A percentile compares a stretch with the other conserved stretches of the same genome.
phyloP scores from a whole-genome alignment of 148 eudicot genomes.

The Camellia japonica region DNA sequence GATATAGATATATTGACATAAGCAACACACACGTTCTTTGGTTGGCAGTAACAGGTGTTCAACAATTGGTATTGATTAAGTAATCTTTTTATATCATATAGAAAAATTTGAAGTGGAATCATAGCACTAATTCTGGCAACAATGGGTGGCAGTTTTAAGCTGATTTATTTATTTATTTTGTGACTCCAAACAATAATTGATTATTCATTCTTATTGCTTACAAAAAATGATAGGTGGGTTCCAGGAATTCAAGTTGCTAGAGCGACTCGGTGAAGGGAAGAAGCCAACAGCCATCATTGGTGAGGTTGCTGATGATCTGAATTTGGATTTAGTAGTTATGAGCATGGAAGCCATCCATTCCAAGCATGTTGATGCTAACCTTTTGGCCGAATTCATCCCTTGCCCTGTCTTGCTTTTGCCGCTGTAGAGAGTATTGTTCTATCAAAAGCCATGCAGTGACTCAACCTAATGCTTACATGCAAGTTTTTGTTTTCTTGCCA shows the following conservation, averaged over 20 bases:
- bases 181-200: background rate
- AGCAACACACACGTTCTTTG: background rate
- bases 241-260: slow-evolving; percentile 70
- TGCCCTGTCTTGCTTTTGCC: slow-evolving; percentile 93
- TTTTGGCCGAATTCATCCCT: slow-evolving; percentile 90
- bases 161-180: background rate
- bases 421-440: slow-evolving; percentile 25
- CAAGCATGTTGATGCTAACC: slow-evolving; percentile 91
- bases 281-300: slow-evolving; percentile 83
- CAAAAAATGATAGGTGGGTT: slow-evolving; percentile 52
- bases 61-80: background rate
- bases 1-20: background rate
- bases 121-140: background rate
- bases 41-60: background rate
- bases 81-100: background rate
- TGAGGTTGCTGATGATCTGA: slow-evolving; percentile 88
- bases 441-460: background rate
- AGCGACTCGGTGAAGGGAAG: slow-evolving; percentile 73
- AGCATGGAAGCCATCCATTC: slow-evolving; percentile 99
- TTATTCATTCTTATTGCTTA: background rate
- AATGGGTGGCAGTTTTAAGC: background rate
- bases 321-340: slow-evolving; percentile 82
- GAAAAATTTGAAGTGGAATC: background rate
- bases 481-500: too few species aligned
- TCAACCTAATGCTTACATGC: background rate